Evolutionary conservation across 148 eudicot species (phyloP), one percentile per base, ranked within the genome.

Genomic region (Rhododendron kiyosumense): DNA sequence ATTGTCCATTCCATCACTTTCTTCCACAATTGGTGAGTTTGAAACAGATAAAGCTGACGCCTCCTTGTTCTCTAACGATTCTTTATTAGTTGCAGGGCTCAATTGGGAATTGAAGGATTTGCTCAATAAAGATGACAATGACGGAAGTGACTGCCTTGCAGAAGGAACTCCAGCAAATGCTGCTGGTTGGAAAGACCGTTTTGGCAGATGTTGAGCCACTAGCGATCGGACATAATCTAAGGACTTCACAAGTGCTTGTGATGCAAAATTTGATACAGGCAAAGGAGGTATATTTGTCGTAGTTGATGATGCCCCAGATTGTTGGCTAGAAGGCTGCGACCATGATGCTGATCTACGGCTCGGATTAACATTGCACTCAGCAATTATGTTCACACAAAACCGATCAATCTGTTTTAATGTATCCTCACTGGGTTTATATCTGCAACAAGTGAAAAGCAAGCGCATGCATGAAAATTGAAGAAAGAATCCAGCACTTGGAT

Each of bases 341-440:
- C 94, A 91, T 59, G 95, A 89, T 86, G 94, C 88, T 71, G 91
- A 87, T 88, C 94, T 94, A 63, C 96, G 89, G 78, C 90, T 90
- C 73, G 93, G 90, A 88, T 92, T 91, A 86, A 91, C 81, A 90
- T 97, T 94, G 91, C 96, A 97, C 87, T 97, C 99, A 63, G 91
- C 89, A 89, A 97, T 94, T 88, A 94, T 90, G 90, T 90, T 94
- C 69, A 92, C 90, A 89, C 99, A 97, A 89, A 97, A 97, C 69
- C 92, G 93, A 89, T 97, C 99, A 87, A 97, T 95, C 87, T 93
- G 98, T 84, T 90, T 89, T 85, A 97, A 90, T 87, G 95, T 95
- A 87, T 97, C 98, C 92, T 95, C 99, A 88, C 95, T 92, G 69
- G 99, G 99, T 89, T 95, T 97, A 85, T 97, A 97, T 93, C 99